Evolutionary conservation across 2,329 filamentous ascomycete genomes (phyloP).

Genomic region (Hypoxylon rubiginosum): DNA sequence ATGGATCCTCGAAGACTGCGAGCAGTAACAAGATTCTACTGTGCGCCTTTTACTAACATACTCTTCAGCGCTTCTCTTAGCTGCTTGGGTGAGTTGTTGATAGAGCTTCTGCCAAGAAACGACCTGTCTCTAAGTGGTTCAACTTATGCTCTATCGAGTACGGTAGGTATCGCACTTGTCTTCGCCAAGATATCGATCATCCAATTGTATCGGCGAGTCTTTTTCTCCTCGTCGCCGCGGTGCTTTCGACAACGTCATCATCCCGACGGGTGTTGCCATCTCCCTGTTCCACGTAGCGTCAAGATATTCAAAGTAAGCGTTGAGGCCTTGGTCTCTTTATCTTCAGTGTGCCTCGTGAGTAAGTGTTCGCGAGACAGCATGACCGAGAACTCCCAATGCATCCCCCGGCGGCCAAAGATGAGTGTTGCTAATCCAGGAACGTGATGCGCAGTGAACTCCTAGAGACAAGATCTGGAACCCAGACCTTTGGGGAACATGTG

Average conservation of each 20-base stretch:
- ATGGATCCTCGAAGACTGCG: slow-evolving; percentile 43
- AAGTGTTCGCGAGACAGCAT: too few relatives aligned
- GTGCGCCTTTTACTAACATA: slow-evolving; percentile 4
- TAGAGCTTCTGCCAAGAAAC: background rate
- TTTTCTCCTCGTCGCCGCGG: slow-evolving; percentile 33
- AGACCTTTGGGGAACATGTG: slow-evolving; percentile 21
- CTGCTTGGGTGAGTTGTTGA: slow-evolving; percentile 20
- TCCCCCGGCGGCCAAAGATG: too few relatives aligned
- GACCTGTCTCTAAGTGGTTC: slow-evolving; percentile 26
- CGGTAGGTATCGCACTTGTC: slow-evolving; percentile 30
- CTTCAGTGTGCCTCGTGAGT: too few relatives aligned
- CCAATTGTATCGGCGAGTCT: slow-evolving; percentile 35
- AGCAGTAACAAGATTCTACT: background rate
- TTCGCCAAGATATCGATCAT: slow-evolving; percentile 36
- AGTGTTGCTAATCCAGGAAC: too few relatives aligned
- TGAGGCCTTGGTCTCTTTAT: too few relatives aligned
- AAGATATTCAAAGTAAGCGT: slow-evolving; percentile 29
- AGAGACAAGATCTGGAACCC: slow-evolving; percentile 28
- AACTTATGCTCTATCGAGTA: slow-evolving; percentile 30
- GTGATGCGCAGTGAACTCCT: slow-evolving; percentile 16
- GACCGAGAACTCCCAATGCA: too few relatives aligned
- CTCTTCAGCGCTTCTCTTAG: slow-evolving; percentile 17
- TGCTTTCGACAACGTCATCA: slow-evolving; percentile 29
- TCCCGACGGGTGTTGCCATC: slow-evolving; percentile 14
- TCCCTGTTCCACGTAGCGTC: slow-evolving; percentile 15